Conservation (phyloP, 768 basidiomycete genomes). For the Leccinum disarticulatum region DNA sequence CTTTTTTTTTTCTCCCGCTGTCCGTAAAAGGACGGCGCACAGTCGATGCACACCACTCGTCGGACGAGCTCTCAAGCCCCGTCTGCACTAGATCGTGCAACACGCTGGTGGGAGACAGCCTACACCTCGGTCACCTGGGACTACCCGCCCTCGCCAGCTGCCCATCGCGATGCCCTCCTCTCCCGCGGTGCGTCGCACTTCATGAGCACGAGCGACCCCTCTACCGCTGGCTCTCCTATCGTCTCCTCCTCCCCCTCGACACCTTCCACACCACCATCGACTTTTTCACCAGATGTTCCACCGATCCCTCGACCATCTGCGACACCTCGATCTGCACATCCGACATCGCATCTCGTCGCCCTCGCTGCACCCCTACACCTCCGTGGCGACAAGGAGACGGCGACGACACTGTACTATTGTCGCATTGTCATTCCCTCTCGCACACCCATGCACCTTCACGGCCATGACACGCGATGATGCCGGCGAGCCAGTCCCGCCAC, state of each 20-base stretch:
- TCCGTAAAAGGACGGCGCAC: conserved; percentile 9
- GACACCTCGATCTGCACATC: conserved; percentile 11
- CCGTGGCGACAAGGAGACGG: too few species aligned
- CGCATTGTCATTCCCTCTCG: too few species aligned
- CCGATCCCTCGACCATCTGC: conserved; percentile 7
- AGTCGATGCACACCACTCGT: conserved; percentile 13
- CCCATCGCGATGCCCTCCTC: conserved; percentile 21
- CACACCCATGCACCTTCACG: too few species aligned
- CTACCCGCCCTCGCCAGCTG: conserved; percentile 18
- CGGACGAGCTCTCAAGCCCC: conserved; percentile 12
- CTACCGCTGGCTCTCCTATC: background rate
- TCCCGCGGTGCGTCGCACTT: conserved; percentile 28
- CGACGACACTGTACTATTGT: too few species aligned
- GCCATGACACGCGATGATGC: too few species aligned
- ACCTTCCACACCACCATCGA: background rate
- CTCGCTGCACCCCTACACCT: too few species aligned
- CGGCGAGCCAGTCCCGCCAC: too few species aligned
- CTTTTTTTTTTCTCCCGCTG: conserved; percentile 1
- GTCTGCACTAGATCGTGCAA: background rate
- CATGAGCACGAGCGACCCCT: too few species aligned
- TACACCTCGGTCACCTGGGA: conserved; percentile 22
- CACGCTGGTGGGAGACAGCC: conserved; percentile 11
- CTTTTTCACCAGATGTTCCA: background rate
- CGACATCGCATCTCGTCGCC: conserved; percentile 6
- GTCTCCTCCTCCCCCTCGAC: background rate